Evolutionary conservation across 768 basidiomycete genomes (phyloP).

Genomic region (Rubroboletus satanas): DNA sequence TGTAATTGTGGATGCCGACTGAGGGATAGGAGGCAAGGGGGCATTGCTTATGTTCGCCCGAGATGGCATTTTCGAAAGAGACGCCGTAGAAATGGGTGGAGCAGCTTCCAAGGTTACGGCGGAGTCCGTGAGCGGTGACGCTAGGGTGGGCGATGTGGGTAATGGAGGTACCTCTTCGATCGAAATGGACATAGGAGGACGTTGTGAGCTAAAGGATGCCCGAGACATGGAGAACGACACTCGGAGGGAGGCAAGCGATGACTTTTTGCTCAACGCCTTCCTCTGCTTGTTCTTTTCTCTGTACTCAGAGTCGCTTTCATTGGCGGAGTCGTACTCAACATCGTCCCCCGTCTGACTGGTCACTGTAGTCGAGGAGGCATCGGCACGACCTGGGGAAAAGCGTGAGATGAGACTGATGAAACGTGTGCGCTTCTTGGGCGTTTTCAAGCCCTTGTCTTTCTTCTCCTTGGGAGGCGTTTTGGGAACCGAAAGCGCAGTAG

Average conservation of each 20-base stretch:
- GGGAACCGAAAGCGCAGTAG: neutral
- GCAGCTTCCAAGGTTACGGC: neutral
- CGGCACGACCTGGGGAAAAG: slow-evolving; percentile 28
- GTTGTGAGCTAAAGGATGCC: slow-evolving; percentile 27
- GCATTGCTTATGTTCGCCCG: slow-evolving; percentile 8
- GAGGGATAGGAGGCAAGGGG: slow-evolving; percentile 27
- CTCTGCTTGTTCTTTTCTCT: slow-evolving; percentile 10
- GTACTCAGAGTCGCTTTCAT: slow-evolving; percentile 24
- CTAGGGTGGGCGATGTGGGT: slow-evolving; percentile 23
- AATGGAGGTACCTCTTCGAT: slow-evolving; percentile 27
- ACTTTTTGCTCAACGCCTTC: slow-evolving; percentile 28
- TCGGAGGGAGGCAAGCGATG: slow-evolving; percentile 29
- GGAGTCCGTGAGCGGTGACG: slow-evolving; percentile 3
- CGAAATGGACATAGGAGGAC: slow-evolving; percentile 17
- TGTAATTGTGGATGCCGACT: slow-evolving; percentile 26
- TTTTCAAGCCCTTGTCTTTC: slow-evolving; percentile 23
- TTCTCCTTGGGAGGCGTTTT: slow-evolving; percentile 16
- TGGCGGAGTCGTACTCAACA: slow-evolving; percentile 19
- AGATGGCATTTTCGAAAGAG: slow-evolving; percentile 25
- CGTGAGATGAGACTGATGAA: slow-evolving; percentile 33
- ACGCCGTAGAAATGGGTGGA: neutral
- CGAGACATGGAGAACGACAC: slow-evolving; percentile 30
- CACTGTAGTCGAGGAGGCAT: slow-evolving; percentile 8
- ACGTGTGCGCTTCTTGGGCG: slow-evolving; percentile 29
- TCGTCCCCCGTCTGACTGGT: slow-evolving; percentile 2